Conservation (phyloP, 306 rosid genomes). For the Pyrus communis region DNA sequence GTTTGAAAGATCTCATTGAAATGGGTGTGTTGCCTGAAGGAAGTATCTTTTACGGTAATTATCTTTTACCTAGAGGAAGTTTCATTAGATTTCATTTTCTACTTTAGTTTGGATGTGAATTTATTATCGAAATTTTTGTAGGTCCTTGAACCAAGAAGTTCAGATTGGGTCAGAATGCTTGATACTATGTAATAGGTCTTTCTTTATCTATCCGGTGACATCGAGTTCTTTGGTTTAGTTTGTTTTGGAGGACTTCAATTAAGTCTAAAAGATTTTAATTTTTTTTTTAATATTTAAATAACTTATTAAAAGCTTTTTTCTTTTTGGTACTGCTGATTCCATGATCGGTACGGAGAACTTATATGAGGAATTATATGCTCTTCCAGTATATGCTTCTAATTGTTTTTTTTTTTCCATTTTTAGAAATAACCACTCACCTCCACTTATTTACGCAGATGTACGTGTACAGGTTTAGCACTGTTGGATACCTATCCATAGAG, state of each 20-base stretch:
- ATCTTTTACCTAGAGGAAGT: conserved; percentile 8
- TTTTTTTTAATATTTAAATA: neutral
- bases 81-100: neutral
- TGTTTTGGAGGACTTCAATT: neutral
- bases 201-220: neutral
- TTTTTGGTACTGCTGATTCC: neutral
- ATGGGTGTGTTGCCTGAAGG: conserved; percentile 71
- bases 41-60: conserved; percentile 36
- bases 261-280: neutral
- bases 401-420: neutral
- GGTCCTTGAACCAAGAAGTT: conserved; percentile 69
- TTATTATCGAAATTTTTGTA: conserved; percentile 12
- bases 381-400: neutral
- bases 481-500: too few species aligned
- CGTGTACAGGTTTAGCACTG: neutral
- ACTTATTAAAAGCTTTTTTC: neutral
- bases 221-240: neutral
- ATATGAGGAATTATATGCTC: neutral
- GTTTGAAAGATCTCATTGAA: conserved; percentile 83
- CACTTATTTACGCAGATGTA: too few species aligned
- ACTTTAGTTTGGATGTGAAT: neutral
- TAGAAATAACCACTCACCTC: neutral
- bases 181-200: neutral
- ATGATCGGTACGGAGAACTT: neutral
- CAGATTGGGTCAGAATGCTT: conserved; percentile 78